Conservation (phyloP, 1,139 yeast species). For the Taiozyma onychis region DNA sequence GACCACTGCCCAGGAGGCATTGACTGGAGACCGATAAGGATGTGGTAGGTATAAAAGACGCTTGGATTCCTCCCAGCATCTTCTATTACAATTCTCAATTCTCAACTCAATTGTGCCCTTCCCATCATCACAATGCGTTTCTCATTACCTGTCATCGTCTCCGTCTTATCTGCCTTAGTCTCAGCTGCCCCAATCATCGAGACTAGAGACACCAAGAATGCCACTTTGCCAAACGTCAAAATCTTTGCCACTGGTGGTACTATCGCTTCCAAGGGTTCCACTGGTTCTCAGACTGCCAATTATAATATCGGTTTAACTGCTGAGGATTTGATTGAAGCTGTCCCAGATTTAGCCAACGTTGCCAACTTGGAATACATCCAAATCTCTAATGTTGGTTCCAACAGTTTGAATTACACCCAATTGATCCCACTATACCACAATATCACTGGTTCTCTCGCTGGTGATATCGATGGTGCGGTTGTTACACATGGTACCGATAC, state of each 20-base stretch:
- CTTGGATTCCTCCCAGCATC: not conserved
- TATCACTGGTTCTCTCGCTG: slow-evolving; percentile 17
- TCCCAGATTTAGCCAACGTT: slow-evolving; percentile 43
- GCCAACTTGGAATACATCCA: slow-evolving; percentile 49
- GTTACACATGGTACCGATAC: slow-evolving; percentile 60
- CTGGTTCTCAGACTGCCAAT: slow-evolving; percentile 49
- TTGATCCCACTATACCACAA: slow-evolving; percentile 31
- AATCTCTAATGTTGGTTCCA: slow-evolving; percentile 47
- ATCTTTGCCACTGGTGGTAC: slow-evolving; percentile 61
- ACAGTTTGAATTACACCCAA: slow-evolving; percentile 37
- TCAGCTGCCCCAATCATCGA: slow-evolving; percentile 12
- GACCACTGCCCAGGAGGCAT: not conserved
- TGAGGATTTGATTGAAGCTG: slow-evolving; percentile 44
- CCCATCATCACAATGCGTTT: slow-evolving; percentile 4
- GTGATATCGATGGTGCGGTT: slow-evolving; percentile 34
- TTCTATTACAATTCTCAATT: not conserved
- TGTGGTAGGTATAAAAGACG: not conserved
- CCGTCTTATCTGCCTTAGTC: slow-evolving; percentile 5
- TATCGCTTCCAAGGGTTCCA: slow-evolving; percentile 47
- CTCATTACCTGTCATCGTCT: slow-evolving; percentile 5
- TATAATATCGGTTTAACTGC: slow-evolving; percentile 50
- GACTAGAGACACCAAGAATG: slow-evolving; percentile 13
- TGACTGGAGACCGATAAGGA: not conserved
- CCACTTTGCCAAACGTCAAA: slow-evolving; percentile 29
- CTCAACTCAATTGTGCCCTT: not conserved